Conservation (phyloP, 2,329 filamentous ascomycete species). For the Ascochyta rabiei region DNA sequence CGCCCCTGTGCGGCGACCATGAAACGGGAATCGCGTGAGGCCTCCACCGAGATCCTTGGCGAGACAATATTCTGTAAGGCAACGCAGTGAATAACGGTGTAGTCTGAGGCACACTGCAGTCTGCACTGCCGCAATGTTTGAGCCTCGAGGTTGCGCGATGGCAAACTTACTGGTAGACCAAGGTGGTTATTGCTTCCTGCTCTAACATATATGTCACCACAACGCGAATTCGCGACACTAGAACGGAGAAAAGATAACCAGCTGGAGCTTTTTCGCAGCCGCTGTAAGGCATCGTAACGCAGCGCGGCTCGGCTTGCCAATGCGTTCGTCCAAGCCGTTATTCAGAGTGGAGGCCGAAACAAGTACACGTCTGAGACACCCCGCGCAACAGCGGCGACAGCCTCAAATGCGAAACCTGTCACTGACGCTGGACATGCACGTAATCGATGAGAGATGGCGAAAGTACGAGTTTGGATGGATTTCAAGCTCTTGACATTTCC, state of each 20-base stretch:
- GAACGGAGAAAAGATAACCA: neutral
- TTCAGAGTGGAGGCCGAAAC: conserved; percentile 10
- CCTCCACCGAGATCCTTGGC: conserved; percentile 26
- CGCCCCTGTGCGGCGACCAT: conserved; percentile 21
- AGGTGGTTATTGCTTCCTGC: too few relatives aligned
- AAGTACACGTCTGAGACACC: conserved; percentile 4
- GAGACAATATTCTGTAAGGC: conserved; percentile 3
- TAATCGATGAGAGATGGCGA: neutral
- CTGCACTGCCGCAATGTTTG: neutral
- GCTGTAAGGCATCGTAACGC: neutral
- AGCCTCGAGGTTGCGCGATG: too few relatives aligned
- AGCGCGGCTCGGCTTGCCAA: conserved; percentile 9
- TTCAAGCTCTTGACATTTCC: neutral
- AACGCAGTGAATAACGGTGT: neutral
- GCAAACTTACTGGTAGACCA: neutral
- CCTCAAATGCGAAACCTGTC: conserved; percentile 11
- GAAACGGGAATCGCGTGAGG: conserved; percentile 42
- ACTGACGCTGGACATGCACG: neutral
- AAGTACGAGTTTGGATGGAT: neutral
- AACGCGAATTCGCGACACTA: neutral
- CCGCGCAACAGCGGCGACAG: neutral
- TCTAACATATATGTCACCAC: too few relatives aligned
- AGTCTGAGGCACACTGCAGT: neutral
- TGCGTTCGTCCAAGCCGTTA: neutral
- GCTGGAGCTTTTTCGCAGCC: neutral